phyloP scores from a whole-genome alignment of 176 grass and related monocot species.

The Zizania latifolia region DNA sequence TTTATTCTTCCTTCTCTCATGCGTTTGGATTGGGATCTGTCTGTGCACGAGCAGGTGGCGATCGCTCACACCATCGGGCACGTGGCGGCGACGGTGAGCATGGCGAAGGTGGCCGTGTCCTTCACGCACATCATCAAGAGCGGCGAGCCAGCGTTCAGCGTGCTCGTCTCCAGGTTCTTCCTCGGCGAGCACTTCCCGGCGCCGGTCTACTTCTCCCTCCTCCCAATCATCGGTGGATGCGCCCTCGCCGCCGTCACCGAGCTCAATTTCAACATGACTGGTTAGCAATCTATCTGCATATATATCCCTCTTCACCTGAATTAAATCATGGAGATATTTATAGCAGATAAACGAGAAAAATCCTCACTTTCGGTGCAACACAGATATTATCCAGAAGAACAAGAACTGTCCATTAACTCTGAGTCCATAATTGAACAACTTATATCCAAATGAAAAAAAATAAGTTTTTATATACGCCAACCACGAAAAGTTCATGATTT shows the following conservation, averaged over 20 bases:
- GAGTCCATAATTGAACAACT: no score
- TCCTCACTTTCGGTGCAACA: no score
- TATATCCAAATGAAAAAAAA: no score
- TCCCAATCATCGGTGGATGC: slow-evolving; percentile 91
- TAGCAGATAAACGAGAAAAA: no score
- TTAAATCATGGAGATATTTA: no score
- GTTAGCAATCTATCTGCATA: slow-evolving; percentile 37
- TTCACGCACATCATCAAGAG: slow-evolving; percentile 99
- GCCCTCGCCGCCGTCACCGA: slow-evolving; percentile 76
- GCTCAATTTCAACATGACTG: slow-evolving; percentile 95
- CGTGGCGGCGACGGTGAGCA: slow-evolving; percentile 95
- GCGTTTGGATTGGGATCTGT: background rate
- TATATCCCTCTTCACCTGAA: no score
- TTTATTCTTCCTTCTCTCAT: slow-evolving; percentile 21
- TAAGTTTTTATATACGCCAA: background rate
- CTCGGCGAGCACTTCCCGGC: slow-evolving; percentile 67
- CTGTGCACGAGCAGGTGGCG: slow-evolving; percentile 50
- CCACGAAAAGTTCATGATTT: background rate
- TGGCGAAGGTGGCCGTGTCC: slow-evolving; percentile 92
- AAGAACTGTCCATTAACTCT: no score
- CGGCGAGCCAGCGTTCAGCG: slow-evolving; percentile 83
- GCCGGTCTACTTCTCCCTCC: slow-evolving; percentile 72
- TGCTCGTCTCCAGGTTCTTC: slow-evolving; percentile 75
- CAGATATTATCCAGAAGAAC: no score
- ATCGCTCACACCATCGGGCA: slow-evolving; percentile 95